These are phyloP conservation scores for Macrolepiota albuminosa DNA, from an alignment of 768 basidiomycete species.

Conservation along the genomic window DNA sequence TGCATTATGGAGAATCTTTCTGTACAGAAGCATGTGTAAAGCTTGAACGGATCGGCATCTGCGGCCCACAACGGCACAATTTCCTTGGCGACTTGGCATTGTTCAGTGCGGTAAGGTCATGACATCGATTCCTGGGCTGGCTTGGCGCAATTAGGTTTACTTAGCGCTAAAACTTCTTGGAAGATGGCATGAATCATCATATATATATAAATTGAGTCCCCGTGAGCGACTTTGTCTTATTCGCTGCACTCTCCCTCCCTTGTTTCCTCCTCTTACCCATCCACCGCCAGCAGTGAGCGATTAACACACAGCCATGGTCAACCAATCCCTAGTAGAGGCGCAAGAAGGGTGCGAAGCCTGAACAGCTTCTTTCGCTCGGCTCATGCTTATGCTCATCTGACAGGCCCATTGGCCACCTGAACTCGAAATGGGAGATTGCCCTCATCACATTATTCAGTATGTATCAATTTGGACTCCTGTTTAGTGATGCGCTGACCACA, in stretches of 20 bases:
- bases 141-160: conserved; percentile 9
- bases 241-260: not conserved
- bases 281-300: not conserved
- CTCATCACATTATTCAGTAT: conserved; percentile 29
- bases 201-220: conserved; percentile 12
- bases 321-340: not conserved
- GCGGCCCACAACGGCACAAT: conserved; percentile 1
- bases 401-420: conserved; percentile 30
- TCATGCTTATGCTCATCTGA: not conserved
- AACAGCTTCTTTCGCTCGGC: not conserved
- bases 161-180: conserved; percentile 19
- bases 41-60: conserved; percentile 1
- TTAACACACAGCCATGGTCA: not conserved
- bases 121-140: conserved; percentile 7
- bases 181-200: conserved; percentile 9
- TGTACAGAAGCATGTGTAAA: not conserved
- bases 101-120: conserved; percentile 2
- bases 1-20: not conserved
- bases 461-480: conserved; percentile 7
- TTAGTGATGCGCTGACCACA: not conserved
- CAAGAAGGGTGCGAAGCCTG: not conserved
- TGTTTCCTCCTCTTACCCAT: not conserved
- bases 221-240: not conserved
- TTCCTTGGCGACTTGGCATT: conserved; percentile 17
- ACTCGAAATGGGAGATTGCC: conserved; percentile 33